phyloP scores from a whole-genome alignment of 1,139 yeast species.

The Blastobotrys indianensis region DNA sequence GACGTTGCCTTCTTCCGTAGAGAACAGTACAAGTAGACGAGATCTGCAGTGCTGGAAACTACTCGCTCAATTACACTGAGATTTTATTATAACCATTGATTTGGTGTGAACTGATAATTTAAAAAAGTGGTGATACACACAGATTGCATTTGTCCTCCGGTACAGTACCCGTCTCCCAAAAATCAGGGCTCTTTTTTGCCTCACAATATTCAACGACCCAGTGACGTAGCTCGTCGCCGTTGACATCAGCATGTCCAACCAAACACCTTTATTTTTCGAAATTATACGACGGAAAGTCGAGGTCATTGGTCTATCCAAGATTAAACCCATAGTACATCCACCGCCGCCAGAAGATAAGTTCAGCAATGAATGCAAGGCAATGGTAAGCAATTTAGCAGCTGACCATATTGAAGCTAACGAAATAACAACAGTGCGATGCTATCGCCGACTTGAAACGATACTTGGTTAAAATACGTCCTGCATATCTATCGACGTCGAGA shows the following conservation, averaged over 20 bases:
- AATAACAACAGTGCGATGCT: conserved; percentile 6
- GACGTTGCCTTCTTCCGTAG: no score
- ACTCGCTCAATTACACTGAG: no score
- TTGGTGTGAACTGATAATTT: no score
- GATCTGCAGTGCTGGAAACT: no score
- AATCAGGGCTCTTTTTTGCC: no score
- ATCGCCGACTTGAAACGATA: conserved; percentile 22
- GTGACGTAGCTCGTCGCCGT: no score
- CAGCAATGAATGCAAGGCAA: conserved; percentile 25
- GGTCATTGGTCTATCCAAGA: conserved; percentile 12
- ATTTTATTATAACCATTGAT: no score
- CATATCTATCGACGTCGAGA: conserved; percentile 28
- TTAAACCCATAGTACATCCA: conserved; percentile 1
- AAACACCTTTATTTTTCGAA: conserved; percentile 24
- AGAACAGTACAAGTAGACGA: no score
- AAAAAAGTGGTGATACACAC: no score
- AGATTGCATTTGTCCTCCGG: no score
- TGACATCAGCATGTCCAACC: conserved; percentile 13
- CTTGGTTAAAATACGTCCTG: conserved; percentile 27
- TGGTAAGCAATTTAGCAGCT: conserved; percentile 20
- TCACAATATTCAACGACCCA: no score
- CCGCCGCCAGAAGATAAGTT: conserved; percentile 18
- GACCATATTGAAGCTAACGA: not conserved
- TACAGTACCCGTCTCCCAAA: no score
- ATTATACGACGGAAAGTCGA: conserved; percentile 21